A percentile compares a stretch with the other conserved stretches of the same genome.
phyloP scores from a whole-genome alignment of 345 rosid species.

The Eucalyptus erythrocorys region DNA sequence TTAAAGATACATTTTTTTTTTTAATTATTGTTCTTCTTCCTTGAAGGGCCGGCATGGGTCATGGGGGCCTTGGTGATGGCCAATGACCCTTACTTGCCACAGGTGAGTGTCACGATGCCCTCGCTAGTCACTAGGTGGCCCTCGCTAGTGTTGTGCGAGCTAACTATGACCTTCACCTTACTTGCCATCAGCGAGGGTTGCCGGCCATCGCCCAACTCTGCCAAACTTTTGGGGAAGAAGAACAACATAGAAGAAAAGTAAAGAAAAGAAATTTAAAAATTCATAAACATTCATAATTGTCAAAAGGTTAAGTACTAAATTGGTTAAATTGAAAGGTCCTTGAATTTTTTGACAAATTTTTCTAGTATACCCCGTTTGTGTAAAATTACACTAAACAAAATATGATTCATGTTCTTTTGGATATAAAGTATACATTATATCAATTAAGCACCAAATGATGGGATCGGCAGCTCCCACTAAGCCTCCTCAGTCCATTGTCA shows the following conservation, averaged over 20 bases:
- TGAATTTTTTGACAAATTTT: not conserved
- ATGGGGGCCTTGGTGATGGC: not conserved
- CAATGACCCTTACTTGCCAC: not conserved
- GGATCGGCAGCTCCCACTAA: not conserved
- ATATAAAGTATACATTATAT: not conserved
- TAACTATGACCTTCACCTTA: not conserved
- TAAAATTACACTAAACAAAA: not conserved
- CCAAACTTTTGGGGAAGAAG: not conserved
- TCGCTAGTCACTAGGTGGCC: rapidly evolving
- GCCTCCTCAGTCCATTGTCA: not conserved
- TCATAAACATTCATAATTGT: no score
- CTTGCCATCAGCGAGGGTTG: rapidly evolving
- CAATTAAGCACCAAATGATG: not conserved
- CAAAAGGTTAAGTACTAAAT: no score
- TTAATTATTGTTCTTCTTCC: not conserved
- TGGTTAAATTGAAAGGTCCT: no score
- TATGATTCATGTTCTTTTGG: not conserved
- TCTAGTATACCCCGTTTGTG: not conserved
- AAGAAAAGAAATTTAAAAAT: not conserved
- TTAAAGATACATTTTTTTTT: no score
- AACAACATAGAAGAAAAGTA: not conserved
- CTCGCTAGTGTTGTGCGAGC: not conserved
- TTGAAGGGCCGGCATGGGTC: rapidly evolving
- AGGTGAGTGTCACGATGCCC: not conserved
- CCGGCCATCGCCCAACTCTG: rapidly evolving